A percentile compares a stretch with the other conserved stretches of the same genome.
Evolutionary conservation across 2,329 filamentous ascomycete genomes (phyloP).

Genomic region (Epicoccum nigrum): DNA sequence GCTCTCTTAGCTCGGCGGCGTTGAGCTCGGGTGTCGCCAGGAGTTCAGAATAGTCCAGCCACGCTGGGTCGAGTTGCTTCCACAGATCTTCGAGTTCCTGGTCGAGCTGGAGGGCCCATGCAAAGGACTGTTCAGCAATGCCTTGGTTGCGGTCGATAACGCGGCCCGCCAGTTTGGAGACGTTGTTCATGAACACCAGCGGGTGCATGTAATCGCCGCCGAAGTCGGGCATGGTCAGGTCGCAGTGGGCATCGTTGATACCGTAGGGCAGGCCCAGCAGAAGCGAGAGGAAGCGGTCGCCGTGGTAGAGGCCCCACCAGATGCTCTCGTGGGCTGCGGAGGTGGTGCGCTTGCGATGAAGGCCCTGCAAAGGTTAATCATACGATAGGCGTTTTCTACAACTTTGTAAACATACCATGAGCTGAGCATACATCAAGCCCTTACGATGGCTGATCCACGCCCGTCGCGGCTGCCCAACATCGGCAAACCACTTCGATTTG

Average conservation of each 20-base stretch:
- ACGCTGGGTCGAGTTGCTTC: slow-evolving; percentile 46
- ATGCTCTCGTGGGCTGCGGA: slow-evolving; percentile 46
- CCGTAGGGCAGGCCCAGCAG: slow-evolving; percentile 61
- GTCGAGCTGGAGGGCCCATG: slow-evolving; percentile 51
- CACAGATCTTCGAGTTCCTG: slow-evolving; percentile 51
- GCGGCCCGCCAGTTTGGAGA: slow-evolving; percentile 50
- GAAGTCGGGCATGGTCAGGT: slow-evolving; percentile 39
- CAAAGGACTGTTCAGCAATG: slow-evolving; percentile 42
- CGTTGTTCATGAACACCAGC: slow-evolving; percentile 41
- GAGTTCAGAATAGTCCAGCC: slow-evolving; percentile 46
- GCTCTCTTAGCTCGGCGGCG: slow-evolving; percentile 46
- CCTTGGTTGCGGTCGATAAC: slow-evolving; percentile 54
- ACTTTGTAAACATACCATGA: slow-evolving; percentile 53
- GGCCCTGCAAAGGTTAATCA: slow-evolving; percentile 38
- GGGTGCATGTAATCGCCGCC: slow-evolving; percentile 39
- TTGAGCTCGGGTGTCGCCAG: slow-evolving; percentile 37
- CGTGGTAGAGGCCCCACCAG: slow-evolving; percentile 50
- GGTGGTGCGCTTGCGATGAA: slow-evolving; percentile 46
- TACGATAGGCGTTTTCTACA: background rate
- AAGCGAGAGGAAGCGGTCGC: slow-evolving; percentile 59
- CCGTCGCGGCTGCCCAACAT: slow-evolving; percentile 61
- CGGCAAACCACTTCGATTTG: slow-evolving; percentile 59
- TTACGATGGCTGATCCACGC: slow-evolving; percentile 60
- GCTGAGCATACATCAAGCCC: slow-evolving; percentile 59
- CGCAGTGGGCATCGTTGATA: slow-evolving; percentile 49